A percentile compares a stretch with the other conserved stretches of the same genome.
These are phyloP conservation scores for Sporormia fimetaria DNA, from an alignment of 495 filamentous ascomycete species.

Conservation along the genomic window DNA sequence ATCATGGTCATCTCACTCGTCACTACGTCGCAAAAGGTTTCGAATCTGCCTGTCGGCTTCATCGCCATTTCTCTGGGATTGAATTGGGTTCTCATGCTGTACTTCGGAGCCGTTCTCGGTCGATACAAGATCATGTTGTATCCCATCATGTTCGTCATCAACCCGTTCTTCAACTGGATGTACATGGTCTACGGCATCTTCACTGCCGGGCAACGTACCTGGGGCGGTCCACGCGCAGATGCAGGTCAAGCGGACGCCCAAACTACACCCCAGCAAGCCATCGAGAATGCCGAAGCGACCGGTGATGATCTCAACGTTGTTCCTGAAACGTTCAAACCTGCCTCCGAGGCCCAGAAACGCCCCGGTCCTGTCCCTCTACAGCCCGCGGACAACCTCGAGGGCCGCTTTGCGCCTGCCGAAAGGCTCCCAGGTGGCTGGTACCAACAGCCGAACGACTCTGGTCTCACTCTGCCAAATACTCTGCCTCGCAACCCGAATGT, in stretches of 20 bases:
- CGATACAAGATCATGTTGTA: slow-evolving; percentile 92
- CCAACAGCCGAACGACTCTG: slow-evolving; percentile 47
- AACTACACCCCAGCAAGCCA: slow-evolving; percentile 73
- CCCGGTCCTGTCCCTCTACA: slow-evolving; percentile 45
- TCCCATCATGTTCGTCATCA: slow-evolving; percentile 88
- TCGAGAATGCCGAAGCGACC: slow-evolving; percentile 62
- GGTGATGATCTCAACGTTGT: slow-evolving; percentile 91
- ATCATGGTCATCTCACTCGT: slow-evolving; percentile 83
- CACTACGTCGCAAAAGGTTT: slow-evolving; percentile 66
- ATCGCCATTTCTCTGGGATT: slow-evolving; percentile 90
- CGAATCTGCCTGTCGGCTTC: slow-evolving; percentile 81
- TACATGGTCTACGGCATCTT: slow-evolving; percentile 89
- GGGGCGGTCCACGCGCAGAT: slow-evolving; percentile 91
- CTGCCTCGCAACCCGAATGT: slow-evolving; percentile 38
- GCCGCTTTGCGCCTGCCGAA: slow-evolving; percentile 54
- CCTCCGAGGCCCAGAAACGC: slow-evolving; percentile 44
- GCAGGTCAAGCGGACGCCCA: slow-evolving; percentile 69
- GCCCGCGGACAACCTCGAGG: slow-evolving; percentile 62
- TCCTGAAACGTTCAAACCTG: slow-evolving; percentile 76
- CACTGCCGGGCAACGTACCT: slow-evolving; percentile 89
- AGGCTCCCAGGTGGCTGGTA: slow-evolving; percentile 52
- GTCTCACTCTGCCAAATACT: slow-evolving; percentile 33
- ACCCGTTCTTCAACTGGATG: slow-evolving; percentile 97
- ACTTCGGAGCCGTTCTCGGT: slow-evolving; percentile 77
- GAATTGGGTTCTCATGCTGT: slow-evolving; percentile 94